Evolutionary conservation across 2,329 filamentous ascomycete genomes (phyloP).

Genomic region (Cordyceps cateniannulata): DNA sequence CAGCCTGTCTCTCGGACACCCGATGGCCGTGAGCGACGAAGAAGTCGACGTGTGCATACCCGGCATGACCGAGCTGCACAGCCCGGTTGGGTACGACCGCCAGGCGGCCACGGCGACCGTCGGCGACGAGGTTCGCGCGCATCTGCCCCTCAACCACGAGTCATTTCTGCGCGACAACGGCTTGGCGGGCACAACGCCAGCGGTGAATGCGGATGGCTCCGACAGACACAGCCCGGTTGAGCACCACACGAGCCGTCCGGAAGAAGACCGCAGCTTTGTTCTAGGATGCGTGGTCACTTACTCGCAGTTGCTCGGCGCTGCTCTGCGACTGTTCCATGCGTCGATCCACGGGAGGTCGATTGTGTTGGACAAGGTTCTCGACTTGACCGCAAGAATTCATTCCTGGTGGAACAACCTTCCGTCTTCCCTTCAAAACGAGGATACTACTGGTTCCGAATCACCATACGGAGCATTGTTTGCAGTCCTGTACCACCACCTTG

Average conservation of each 20-base stretch:
- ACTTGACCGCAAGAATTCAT: slow-evolving; percentile 18
- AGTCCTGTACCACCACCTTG: slow-evolving; percentile 25
- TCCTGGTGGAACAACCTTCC: slow-evolving; percentile 23
- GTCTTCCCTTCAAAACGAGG: slow-evolving; percentile 15
- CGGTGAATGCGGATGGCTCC: not conserved
- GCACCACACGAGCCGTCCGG: slow-evolving; percentile 6
- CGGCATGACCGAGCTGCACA: slow-evolving; percentile 20
- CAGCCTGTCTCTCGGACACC: slow-evolving; percentile 30
- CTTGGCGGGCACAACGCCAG: not conserved
- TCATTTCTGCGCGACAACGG: not conserved
- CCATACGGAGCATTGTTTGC: slow-evolving; percentile 21
- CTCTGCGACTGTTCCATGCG: slow-evolving; percentile 19
- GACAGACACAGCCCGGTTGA: slow-evolving; percentile 11
- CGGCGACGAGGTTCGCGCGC: slow-evolving; percentile 12
- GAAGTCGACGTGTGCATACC: slow-evolving; percentile 33
- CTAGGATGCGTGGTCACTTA: slow-evolving; percentile 19
- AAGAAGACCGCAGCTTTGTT: slow-evolving; percentile 14
- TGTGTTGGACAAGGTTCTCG: slow-evolving; percentile 16
- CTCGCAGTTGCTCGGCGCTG: slow-evolving; percentile 16
- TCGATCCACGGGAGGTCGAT: slow-evolving; percentile 21
- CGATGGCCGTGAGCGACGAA: slow-evolving; percentile 27
- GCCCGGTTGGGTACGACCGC: slow-evolving; percentile 9
- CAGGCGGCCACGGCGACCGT: not conserved
- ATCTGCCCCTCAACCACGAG: slow-evolving; percentile 13
- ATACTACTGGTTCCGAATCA: not conserved